Percentiles rank a stretch among this genome's conserved stretches.
Conservation (phyloP, 2,329 filamentous ascomycete genomes). For the Penicillium sp. region DNA sequence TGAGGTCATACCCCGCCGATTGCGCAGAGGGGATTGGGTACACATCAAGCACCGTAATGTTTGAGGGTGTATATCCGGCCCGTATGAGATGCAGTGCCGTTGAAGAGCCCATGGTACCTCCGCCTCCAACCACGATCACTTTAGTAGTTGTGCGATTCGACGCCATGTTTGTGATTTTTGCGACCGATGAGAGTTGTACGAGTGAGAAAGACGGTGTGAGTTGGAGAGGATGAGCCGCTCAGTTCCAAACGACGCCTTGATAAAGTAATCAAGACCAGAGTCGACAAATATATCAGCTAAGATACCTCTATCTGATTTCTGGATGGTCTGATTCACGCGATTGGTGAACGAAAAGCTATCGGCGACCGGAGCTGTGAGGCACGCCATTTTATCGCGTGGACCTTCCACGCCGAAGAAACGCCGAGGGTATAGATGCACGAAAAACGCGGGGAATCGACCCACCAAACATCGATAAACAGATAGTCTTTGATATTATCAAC, state of each 20-base stretch:
- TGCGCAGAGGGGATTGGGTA: constrained; percentile 51
- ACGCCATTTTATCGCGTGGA: constrained; percentile 4
- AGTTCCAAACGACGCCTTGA: neutral
- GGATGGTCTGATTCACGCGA: neutral
- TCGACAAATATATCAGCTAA: too few species aligned
- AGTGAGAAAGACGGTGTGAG: too few species aligned
- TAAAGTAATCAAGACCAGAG: neutral
- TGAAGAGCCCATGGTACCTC: constrained; percentile 51
- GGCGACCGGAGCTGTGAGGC: neutral
- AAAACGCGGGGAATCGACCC: constrained; percentile 6
- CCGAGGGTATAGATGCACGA: neutral
- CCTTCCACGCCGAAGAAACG: constrained; percentile 3
- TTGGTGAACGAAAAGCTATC: constrained; percentile 4
- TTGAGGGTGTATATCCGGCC: constrained; percentile 43
- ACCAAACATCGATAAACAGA: neutral
- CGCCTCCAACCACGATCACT: constrained; percentile 44
- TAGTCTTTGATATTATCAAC: neutral
- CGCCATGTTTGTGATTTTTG: constrained; percentile 2
- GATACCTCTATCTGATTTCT: too few species aligned
- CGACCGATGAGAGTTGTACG: neutral
- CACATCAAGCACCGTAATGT: constrained; percentile 51
- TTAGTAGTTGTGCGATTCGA: constrained; percentile 8
- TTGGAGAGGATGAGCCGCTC: neutral
- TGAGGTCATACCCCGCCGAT: constrained; percentile 51
- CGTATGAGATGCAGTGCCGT: constrained; percentile 51